Base-by-base conservation (phyloP, 2,329 filamentous ascomycete genomes). In the Tolypocladium capitatum region DNA sequence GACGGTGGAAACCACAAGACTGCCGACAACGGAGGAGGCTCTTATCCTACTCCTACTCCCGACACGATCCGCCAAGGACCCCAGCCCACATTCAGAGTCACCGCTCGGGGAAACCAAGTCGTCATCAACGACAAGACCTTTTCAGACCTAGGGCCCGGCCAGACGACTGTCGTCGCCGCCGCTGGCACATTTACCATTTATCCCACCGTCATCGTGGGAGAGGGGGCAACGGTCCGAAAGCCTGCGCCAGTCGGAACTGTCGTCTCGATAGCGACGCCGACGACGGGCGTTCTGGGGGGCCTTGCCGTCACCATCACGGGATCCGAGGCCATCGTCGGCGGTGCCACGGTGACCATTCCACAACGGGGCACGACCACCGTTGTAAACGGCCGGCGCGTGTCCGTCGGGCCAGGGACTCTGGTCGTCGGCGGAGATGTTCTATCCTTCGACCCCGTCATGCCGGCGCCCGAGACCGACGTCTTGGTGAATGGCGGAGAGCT, bases 401-500 rank as follows among this genome's bases (percentile, higher is more conserved):
- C 59, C 21, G 51, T 71, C 35, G 61, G 59, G 1, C 64, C 60
- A 0, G 65, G 61, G 8, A 64, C 65, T 42, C 51, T 62, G 7
- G 53, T 63, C 9, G 62, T 71, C 32, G 63, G 58, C 16, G 60
- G 56, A 33, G 57, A 68, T 41, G 67, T 64, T 2, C 52, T 75
- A 7, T 58, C 61, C n/a, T 65, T 68, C 40, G 54, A 47, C 18
- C 55, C 59, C 3, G 50, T 58, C 1, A 57, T 56, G 2, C 62
- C 65, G 0, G 54, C 59, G 16, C 63, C 32, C 7, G 51, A 68
- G 10, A 70, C 66, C 13, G 67, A 73, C 44, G 61, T 72, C 2
- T 58, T 73, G 7, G 66, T 77, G 5, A 60, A 67, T 10, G 74
- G 74, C 38, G 74, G 72, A 18, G 65, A 73, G 48, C 61, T 73